Percentiles rank a stretch among this genome's conserved stretches.
Evolutionary conservation across 1,139 yeast species (phyloP).

Genomic region (Hemisphaericaspora subhashii): DNA sequence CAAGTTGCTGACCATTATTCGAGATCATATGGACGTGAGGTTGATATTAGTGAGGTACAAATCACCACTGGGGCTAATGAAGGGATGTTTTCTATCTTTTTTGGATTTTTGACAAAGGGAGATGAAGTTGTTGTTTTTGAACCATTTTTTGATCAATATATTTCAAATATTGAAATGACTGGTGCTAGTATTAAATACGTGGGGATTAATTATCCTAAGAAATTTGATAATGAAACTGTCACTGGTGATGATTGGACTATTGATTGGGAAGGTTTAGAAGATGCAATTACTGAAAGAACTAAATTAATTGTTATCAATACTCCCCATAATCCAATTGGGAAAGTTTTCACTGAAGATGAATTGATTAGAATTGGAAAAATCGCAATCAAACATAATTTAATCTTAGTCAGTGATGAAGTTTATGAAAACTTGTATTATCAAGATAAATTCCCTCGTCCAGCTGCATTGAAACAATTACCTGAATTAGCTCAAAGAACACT

Average conservation of each 20-base stretch:
- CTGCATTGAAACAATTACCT: slow-evolving; percentile 64
- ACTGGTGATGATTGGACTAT: slow-evolving; percentile 85
- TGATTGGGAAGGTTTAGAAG: slow-evolving; percentile 73
- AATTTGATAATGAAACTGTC: slow-evolving; percentile 61
- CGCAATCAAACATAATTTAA: slow-evolving; percentile 79
- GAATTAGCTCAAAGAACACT: slow-evolving; percentile 78
- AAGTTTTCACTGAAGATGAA: slow-evolving; percentile 76
- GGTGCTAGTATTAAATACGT: slow-evolving; percentile 91
- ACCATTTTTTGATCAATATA: slow-evolving; percentile 96
- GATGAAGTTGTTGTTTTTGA: slow-evolving; percentile 98
- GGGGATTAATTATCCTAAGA: slow-evolving; percentile 80
- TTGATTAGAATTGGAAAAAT: slow-evolving; percentile 71
- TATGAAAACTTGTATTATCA: slow-evolving; percentile 84
- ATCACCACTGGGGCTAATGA: slow-evolving; percentile 97
- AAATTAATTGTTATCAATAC: slow-evolving; percentile 86
- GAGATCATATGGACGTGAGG: slow-evolving; percentile 59
- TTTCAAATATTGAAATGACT: slow-evolving; percentile 87
- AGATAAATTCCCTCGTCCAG: slow-evolving; percentile 74
- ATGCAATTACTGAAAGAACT: slow-evolving; percentile 70
- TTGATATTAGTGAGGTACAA: slow-evolving; percentile 65
- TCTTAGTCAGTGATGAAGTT: slow-evolving; percentile 89
- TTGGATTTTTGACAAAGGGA: slow-evolving; percentile 81
- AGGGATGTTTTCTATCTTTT: slow-evolving; percentile 82
- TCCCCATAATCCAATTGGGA: slow-evolving; percentile 96
- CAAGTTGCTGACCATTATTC: slow-evolving; percentile 73